These are phyloP conservation scores for Elsinoe necatrix DNA, from an alignment of 2,329 filamentous ascomycete species.

Conservation along the genomic window DNA sequence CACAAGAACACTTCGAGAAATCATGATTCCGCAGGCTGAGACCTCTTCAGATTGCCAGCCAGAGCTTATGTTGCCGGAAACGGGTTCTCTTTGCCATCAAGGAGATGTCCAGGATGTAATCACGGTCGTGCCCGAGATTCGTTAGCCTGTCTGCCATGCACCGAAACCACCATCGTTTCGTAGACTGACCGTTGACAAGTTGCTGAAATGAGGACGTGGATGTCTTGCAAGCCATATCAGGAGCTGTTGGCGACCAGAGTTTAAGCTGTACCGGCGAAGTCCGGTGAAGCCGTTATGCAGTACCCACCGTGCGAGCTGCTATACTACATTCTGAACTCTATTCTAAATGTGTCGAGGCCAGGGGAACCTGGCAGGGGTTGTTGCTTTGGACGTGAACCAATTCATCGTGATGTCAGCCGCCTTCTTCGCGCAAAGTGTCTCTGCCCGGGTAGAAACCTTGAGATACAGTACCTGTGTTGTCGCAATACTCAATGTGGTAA, in stretches of 20 bases:
- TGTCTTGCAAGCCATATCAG: not conserved
- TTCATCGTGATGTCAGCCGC: not conserved
- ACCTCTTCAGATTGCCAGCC: not conserved
- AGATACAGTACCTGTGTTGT: too few species aligned
- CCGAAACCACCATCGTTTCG: not conserved
- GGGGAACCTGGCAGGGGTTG: not conserved
- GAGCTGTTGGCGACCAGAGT: not conserved
- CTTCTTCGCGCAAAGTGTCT: too few species aligned
- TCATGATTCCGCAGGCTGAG: not conserved
- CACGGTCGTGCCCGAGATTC: not conserved
- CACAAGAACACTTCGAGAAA: not conserved
- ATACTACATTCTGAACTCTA: not conserved
- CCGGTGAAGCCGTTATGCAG: not conserved
- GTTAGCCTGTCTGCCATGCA: not conserved
- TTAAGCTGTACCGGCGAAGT: not conserved
- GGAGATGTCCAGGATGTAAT: not conserved
- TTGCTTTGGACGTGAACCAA: not conserved
- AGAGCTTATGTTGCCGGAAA: not conserved
- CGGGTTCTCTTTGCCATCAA: not conserved
- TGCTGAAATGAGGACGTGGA: not conserved
- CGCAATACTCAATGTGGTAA: too few species aligned
- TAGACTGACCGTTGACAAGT: not conserved
- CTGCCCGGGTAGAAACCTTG: too few species aligned
- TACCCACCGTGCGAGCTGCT: not conserved
- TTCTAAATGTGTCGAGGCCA: not conserved